Evolutionary conservation across 2,329 filamentous ascomycete genomes (phyloP).

Genomic region (Coniochaeta sp.): DNA sequence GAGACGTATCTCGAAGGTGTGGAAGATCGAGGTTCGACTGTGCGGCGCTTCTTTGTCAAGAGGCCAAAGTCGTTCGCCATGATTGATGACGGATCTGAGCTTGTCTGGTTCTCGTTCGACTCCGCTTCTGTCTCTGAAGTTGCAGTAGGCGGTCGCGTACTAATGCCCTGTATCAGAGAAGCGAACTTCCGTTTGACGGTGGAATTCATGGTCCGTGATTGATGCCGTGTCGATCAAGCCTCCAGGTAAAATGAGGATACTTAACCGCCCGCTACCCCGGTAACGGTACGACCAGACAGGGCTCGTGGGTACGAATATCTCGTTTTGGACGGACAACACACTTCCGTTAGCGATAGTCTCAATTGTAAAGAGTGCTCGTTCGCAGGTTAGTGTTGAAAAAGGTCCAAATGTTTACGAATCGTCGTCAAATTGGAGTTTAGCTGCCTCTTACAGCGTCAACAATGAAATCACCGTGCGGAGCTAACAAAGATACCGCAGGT

Average conservation of each 20-base stretch:
- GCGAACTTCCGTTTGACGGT: constrained; percentile 77
- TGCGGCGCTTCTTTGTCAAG: constrained; percentile 44
- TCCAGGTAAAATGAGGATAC: background rate
- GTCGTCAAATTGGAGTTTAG: background rate
- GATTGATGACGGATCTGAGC: constrained; percentile 13
- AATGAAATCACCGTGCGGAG: background rate
- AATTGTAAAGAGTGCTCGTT: background rate
- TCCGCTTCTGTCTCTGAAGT: constrained; percentile 27
- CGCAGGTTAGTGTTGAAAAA: background rate
- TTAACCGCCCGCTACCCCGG: background rate
- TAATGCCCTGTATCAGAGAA: constrained; percentile 60
- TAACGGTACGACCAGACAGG: background rate
- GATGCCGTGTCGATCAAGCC: constrained; percentile 1
- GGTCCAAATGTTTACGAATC: background rate
- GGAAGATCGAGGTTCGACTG: constrained; percentile 32
- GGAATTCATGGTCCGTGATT: constrained; percentile 49
- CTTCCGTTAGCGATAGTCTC: background rate
- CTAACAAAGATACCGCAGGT: too few relatives aligned
- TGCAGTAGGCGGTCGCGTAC: constrained; percentile 38
- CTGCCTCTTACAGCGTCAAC: background rate
- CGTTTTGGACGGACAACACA: background rate
- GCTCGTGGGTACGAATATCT: background rate
- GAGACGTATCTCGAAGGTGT: constrained; percentile 24
- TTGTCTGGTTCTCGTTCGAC: constrained; percentile 15
- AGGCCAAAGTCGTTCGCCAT: constrained; percentile 29